A percentile compares a stretch with the other conserved stretches of the same genome.
phyloP scores from a whole-genome alignment of 1,284 basidiomycete species.

The Paramarasmius palmivorus region DNA sequence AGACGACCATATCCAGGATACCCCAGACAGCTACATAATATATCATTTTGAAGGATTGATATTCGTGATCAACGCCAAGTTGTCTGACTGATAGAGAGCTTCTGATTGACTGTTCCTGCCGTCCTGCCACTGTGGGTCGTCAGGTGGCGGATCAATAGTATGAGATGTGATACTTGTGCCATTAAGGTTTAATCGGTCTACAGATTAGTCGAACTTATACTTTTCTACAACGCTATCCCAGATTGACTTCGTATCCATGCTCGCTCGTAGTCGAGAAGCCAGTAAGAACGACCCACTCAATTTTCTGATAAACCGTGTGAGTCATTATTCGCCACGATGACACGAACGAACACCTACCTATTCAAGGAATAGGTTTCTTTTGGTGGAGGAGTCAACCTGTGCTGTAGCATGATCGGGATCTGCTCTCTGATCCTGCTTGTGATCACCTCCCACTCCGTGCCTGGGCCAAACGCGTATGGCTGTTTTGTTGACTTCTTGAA shows the following conservation, averaged over 20 bases:
- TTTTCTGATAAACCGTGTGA: constrained; percentile 68
- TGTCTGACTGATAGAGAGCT: too few relatives aligned
- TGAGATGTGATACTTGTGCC: too few relatives aligned
- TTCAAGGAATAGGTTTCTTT: constrained; percentile 95
- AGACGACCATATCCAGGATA: neutral
- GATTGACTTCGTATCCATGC: constrained; percentile 72
- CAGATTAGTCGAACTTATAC: constrained; percentile 30
- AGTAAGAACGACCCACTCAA: constrained; percentile 92
- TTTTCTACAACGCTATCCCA: constrained; percentile 66
- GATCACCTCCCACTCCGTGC: constrained; percentile 64
- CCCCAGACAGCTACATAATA: too few relatives aligned
- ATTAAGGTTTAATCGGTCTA: too few relatives aligned
- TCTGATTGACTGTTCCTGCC: too few relatives aligned
- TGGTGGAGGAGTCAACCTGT: constrained; percentile 91
- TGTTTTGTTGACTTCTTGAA: constrained; percentile 66
- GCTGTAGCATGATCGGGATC: constrained; percentile 90
- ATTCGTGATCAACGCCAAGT: too few relatives aligned
- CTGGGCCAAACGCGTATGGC: constrained; percentile 73
- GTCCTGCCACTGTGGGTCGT: too few relatives aligned
- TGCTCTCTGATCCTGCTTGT: constrained; percentile 75
- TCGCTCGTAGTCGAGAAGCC: constrained; percentile 80
- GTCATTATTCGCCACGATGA: neutral
- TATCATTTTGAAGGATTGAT: too few relatives aligned
- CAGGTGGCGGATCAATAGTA: too few relatives aligned
- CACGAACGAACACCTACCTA: constrained; percentile 43